These are phyloP conservation scores for Cryptococcus floricola DNA, from an alignment of 1,284 basidiomycete species.

Conservation along the genomic window DNA sequence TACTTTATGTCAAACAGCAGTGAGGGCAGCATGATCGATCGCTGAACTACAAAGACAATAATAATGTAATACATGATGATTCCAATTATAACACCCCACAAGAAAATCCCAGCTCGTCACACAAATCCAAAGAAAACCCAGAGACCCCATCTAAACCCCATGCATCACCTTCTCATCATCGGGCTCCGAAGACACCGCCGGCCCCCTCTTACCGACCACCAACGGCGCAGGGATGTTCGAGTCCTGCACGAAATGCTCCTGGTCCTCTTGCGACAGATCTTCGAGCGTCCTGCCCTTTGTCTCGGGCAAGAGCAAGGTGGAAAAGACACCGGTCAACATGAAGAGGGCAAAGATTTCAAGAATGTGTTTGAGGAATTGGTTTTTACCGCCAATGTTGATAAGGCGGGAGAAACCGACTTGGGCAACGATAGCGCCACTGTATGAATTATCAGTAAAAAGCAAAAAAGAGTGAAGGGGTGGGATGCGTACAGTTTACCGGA, in stretches of 20 bases:
- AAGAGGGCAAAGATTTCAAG: constrained; percentile 54
- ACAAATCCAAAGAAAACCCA: neutral
- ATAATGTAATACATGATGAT: too few relatives aligned
- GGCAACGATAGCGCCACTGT: constrained; percentile 67
- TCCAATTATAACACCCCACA: neutral
- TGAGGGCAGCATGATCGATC: too few relatives aligned
- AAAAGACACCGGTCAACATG: constrained; percentile 74
- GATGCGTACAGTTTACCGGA: constrained; percentile 60
- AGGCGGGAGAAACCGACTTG: constrained; percentile 73
- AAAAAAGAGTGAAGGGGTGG: too few relatives aligned
- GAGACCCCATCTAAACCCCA: neutral
- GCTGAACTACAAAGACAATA: too few relatives aligned
- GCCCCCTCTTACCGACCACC: neutral
- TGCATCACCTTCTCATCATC: neutral
- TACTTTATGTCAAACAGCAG: too few relatives aligned
- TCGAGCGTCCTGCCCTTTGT: constrained; percentile 64
- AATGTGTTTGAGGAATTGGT: constrained; percentile 46
- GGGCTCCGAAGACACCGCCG: neutral
- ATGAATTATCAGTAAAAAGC: neutral
- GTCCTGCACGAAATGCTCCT: constrained; percentile 58
- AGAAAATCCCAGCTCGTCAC: neutral
- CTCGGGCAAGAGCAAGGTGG: constrained; percentile 71
- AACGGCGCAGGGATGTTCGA: constrained; percentile 5
- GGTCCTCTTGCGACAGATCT: constrained; percentile 64
- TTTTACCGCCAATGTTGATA: constrained; percentile 61